Evolutionary conservation across 805 yeast genomes (phyloP), one percentile per base, ranked within the genome.

Genomic region (Candida argentea): DNA sequence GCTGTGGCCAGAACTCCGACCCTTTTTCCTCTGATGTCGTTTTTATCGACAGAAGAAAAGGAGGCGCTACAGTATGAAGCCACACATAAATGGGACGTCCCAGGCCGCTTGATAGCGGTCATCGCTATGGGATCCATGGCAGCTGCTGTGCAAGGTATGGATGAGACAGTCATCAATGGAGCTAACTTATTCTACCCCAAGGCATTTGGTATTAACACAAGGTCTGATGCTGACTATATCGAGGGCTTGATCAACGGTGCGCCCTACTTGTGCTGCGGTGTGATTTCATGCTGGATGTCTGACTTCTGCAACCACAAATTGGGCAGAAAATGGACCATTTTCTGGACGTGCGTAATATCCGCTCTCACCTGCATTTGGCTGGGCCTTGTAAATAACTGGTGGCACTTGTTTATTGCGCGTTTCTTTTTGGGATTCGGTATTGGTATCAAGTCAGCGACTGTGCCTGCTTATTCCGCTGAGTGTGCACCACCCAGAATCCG

Each of bases 131-230:
- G 79, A 25, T 76, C 83, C 3, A 57, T 76, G 61, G 74, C 81
- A 29, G 78, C 81, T 4, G 75, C 79, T 4, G 80, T 76, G 22
- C 85, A 77, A 45, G 85, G 85, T 29, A 74, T 74, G 81, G 85
- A 77, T 47, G 81, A 77, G 46, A 67, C 82, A 5, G 83, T 75
- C 6, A 57, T 73, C 33, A 75, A 76, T 37, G 85, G 84, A 20
- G 84, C 84, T 14, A 70, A 67, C 26, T 46, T 75, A 14, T 70
- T 65, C 36, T 78, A 73, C 47, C 81, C 82, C 2, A 30, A 38
- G 2, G 65, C 57, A 14, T 62, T 78, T 46, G 76, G 75, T 3
- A 59, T 79, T 24, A 33, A 33, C 14, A 31, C 33, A 3, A 34
- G 48, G 46, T 58, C 64, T 25, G 57, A 66, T 25, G 63, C 72